Base-by-base conservation (phyloP, 139 green algal species). In the Chlorella sp. region DNA sequence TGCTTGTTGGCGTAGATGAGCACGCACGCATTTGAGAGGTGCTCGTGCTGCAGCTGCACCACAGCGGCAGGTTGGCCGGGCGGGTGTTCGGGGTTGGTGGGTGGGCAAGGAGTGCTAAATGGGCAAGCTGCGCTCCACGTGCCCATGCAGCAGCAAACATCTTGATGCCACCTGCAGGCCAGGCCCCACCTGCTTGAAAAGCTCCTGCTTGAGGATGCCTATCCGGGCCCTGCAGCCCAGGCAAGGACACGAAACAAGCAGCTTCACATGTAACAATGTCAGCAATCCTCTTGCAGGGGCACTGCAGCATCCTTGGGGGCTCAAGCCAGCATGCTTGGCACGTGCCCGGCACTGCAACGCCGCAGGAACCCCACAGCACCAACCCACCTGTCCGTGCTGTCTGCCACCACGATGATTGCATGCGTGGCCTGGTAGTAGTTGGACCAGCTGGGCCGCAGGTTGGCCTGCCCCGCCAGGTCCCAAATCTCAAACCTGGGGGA, bases 1-100 rank as follows among this genome's bases (percentile, higher is more conserved):
- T 98, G 95, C 91, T 98, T 98, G 92, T 98, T 98, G 44, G 96
- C 96, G 69, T 96, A 91, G 34, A 98, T 91, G 23, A 98, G 90
- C 62, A 98, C 86, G 63, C 88, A 89, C 28, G 88, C 90, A 34
- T 85, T 86, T 3, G 72, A 80, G 65, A 96, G 84, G 71, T 96
- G 90, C 69, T 96, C 94, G 81, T 95, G 93, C 55, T 86, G 86
- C 64, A 98, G 64, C 75, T 81, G 71, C 71, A 30, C 15, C n/a
- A 34, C n/a, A 32, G n/a, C 2, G 30, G 15, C 13, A 11, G n/a
- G 30, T 13, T 30, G 15, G 25, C 30, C n/a, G 26, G 26, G 63
- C 16, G 63, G 6, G 63, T 28, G 28, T 17, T 36, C 20, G 2
- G 18, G 62, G 7, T 55, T 7, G 44, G 7, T 7, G 44, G 44